Percentiles rank a stretch among this genome's conserved stretches.
These are phyloP conservation scores for Fusarium sp. DNA, from an alignment of 2,329 filamentous ascomycete genomes.

Conservation along the genomic window DNA sequence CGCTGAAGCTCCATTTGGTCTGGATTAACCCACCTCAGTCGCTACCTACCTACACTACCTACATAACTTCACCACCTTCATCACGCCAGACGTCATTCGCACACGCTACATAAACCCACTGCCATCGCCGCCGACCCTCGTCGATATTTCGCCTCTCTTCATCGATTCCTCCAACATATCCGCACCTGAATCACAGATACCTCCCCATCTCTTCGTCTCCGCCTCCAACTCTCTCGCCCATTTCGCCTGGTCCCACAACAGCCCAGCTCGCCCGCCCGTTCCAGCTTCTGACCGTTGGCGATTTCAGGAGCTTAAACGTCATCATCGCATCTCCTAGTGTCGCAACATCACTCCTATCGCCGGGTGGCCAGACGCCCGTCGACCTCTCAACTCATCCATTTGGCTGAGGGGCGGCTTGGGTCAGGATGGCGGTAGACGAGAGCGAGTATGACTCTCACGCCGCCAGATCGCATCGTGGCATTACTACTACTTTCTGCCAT, in stretches of 20 bases:
- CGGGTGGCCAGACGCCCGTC: slow-evolving; percentile 17
- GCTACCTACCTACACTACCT: not conserved
- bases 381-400: slow-evolving; percentile 32
- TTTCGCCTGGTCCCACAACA: not conserved
- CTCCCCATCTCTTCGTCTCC: not conserved
- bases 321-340: slow-evolving; percentile 16
- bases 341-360: slow-evolving; percentile 12
- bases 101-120: slow-evolving; percentile 33
- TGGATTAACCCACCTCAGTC: slow-evolving; percentile 29
- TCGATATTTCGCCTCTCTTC: slow-evolving; percentile 3
- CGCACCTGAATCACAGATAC: not conserved
- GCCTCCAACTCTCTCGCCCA: not conserved
- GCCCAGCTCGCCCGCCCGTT: slow-evolving; percentile 13
- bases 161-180: not conserved
- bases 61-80: slow-evolving; percentile 32
- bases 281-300: slow-evolving; percentile 9
- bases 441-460: slow-evolving; percentile 57
- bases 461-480: not conserved
- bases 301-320: slow-evolving; percentile 13
- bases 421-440: slow-evolving; percentile 67
- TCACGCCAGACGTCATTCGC: slow-evolving; percentile 46
- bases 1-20: slow-evolving; percentile 12
- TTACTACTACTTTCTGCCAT: slow-evolving; percentile 18
- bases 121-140: slow-evolving; percentile 18
- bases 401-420: slow-evolving; percentile 25